These are phyloP conservation scores for Cicer yamashitae DNA, from an alignment of 306 rosid genomes.

Conservation along the genomic window DNA sequence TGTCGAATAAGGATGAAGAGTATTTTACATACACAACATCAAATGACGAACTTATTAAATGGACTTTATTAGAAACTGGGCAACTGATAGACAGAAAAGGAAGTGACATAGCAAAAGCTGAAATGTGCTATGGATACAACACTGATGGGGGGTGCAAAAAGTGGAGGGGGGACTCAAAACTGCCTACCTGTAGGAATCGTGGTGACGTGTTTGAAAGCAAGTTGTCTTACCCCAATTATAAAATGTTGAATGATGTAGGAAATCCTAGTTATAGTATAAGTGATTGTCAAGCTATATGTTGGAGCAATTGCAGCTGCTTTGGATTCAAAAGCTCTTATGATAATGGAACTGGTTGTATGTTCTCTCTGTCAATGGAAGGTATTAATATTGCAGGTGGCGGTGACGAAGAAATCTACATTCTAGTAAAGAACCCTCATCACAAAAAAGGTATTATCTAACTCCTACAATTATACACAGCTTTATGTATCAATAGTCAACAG, in stretches of 20 bases:
- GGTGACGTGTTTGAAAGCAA: background rate
- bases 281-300: constrained; percentile 44
- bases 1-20: background rate
- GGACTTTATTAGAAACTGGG: constrained; percentile 35
- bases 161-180: constrained; percentile 1
- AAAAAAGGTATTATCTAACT: constrained; percentile 1
- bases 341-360: constrained; percentile 35
- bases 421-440: background rate
- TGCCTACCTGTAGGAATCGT: constrained; percentile 10
- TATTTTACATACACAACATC: background rate
- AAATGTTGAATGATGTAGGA: background rate
- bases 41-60: background rate
- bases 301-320: constrained; percentile 41
- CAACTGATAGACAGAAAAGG: constrained; percentile 1
- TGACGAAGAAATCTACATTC: background rate
- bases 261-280: constrained; percentile 13
- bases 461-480: too few species aligned
- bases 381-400: background rate
- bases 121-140: constrained; percentile 31
- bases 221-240: background rate
- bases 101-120: constrained; percentile 35
- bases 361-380: background rate
- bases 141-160: constrained; percentile 38
- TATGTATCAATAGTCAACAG: too few species aligned
- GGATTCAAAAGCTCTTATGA: background rate